Conservation (phyloP, 768 basidiomycete genomes). For the Lentinula raphanica region DNA sequence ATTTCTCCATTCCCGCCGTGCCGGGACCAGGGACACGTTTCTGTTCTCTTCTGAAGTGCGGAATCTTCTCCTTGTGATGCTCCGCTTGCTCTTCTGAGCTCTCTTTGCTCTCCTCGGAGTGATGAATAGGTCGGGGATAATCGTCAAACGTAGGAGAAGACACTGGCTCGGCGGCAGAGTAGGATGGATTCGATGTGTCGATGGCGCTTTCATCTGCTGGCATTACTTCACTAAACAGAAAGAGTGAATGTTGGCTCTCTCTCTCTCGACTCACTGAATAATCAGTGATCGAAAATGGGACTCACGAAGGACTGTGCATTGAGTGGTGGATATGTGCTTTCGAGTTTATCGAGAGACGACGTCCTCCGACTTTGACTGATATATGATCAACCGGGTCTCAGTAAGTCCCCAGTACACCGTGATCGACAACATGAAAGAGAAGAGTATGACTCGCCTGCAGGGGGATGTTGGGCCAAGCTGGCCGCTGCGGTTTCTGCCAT, state of each 20-base stretch:
- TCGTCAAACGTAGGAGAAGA: neutral
- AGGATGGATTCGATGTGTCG: neutral
- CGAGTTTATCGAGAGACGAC: neutral
- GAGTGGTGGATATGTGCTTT: neutral
- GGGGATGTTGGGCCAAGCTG: neutral
- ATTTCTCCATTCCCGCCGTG: neutral
- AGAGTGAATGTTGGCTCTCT: no score
- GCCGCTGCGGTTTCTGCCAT: neutral
- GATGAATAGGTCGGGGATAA: neutral
- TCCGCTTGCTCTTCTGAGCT: no score
- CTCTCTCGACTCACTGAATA: neutral
- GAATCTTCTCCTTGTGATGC: neutral
- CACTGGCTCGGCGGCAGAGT: neutral
- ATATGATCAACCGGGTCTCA: no score
- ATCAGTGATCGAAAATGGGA: neutral
- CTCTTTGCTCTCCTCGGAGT: neutral
- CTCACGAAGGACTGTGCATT: neutral
- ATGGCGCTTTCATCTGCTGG: no score
- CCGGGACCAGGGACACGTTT: neutral
- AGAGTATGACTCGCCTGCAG: neutral
- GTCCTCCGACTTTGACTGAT: slow-evolving; percentile 4
- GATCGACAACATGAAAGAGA: neutral
- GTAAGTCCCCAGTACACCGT: no score
- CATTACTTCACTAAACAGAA: neutral
- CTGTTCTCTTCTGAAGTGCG: neutral